These are phyloP conservation scores for Tetrapisispora fleetii DNA, from an alignment of 805 yeast genomes.

Conservation along the genomic window DNA sequence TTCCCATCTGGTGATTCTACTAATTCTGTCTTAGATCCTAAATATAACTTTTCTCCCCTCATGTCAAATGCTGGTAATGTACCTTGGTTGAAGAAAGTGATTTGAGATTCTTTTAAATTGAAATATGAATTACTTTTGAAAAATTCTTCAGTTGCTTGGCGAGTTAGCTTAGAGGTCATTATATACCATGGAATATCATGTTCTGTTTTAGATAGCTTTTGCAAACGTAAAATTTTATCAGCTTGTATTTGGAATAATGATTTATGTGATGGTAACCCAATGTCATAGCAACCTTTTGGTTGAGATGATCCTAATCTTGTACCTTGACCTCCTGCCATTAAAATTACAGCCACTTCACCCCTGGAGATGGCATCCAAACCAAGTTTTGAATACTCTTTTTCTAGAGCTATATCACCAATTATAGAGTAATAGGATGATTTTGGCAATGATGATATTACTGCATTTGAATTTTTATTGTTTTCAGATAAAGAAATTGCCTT, in stretches of 20 bases:
- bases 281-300: constrained; percentile 92
- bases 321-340: constrained; percentile 99
- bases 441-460: constrained; percentile 42
- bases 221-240: constrained; percentile 63
- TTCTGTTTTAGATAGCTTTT: constrained; percentile 26
- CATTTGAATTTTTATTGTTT: constrained; percentile 17
- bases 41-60: constrained; percentile 59
- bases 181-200: constrained; percentile 66
- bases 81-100: constrained; percentile 87
- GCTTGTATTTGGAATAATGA: constrained; percentile 89
- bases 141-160: constrained; percentile 60
- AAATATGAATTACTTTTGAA: constrained; percentile 56
- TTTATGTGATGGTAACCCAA: constrained; percentile 74
- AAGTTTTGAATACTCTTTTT: constrained; percentile 34
- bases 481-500: constrained; percentile 36
- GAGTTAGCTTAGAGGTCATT: constrained; percentile 91
- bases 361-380: constrained; percentile 63
- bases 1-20: constrained; percentile 96
- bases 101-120: constrained; percentile 52
- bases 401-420: constrained; percentile 21
- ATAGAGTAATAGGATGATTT: constrained; percentile 43
- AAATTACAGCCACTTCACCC: constrained; percentile 75
- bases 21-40: constrained; percentile 44
- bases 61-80: constrained; percentile 78
- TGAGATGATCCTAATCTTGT: constrained; percentile 80